A percentile compares a stretch with the other conserved stretches of the same genome.
These are phyloP conservation scores for Chloridella minuta DNA, from an alignment of 352 stramenopile genomes.

Conservation along the genomic window DNA sequence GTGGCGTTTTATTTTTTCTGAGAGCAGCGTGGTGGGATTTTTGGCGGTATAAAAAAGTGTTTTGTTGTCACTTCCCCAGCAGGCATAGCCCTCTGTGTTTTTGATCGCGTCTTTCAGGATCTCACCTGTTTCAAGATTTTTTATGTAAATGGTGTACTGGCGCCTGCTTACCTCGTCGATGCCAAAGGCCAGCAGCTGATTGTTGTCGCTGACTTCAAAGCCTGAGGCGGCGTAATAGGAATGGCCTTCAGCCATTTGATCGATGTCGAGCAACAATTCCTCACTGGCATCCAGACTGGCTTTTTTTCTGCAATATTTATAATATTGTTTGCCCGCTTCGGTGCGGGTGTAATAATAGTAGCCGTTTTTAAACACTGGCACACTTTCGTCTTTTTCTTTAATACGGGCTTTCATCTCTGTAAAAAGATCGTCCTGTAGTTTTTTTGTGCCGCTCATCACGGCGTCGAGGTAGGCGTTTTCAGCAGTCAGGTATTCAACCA, in stretches of 20 bases:
- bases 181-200: no score
- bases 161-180: no score
- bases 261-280: no score
- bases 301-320: no score
- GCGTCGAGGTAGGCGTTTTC: not conserved
- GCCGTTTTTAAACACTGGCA: not conserved
- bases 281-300: no score
- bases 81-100: conserved; percentile 39
- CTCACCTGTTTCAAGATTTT: conserved; percentile 29
- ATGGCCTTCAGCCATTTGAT: no score
- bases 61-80: conserved; percentile 47
- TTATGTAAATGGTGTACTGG: conserved; percentile 53
- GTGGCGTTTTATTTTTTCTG: conserved; percentile 62
- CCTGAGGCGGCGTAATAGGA: no score
- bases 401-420: not conserved
- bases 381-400: not conserved
- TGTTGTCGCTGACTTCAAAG: no score
- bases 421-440: not conserved
- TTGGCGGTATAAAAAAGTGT: conserved; percentile 67
- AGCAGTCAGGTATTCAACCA: not conserved
- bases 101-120: conserved; percentile 33
- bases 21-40: conserved; percentile 50
- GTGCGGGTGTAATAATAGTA: not conserved
- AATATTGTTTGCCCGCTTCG: not conserved
- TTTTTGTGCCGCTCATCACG: not conserved